Conservation (phyloP, 2,329 filamentous ascomycete species). For the Colletotrichum lini region DNA sequence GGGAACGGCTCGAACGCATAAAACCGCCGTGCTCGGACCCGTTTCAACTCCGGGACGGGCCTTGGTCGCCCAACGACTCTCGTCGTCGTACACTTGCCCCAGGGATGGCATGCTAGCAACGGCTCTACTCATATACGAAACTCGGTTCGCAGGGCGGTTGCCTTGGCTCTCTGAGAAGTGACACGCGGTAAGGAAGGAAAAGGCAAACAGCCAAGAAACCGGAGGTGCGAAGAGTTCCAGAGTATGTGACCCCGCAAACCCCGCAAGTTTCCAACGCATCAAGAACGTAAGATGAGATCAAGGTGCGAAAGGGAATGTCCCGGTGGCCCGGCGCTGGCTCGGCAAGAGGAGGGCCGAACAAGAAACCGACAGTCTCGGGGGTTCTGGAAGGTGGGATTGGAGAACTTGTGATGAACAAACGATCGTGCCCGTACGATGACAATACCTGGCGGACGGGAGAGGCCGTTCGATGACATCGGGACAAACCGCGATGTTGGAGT, state of each 20-base stretch:
- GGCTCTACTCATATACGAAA: too few species aligned
- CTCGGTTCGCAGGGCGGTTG: not conserved
- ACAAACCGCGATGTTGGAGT: conserved; percentile 16
- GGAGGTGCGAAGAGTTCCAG: not conserved
- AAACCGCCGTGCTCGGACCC: not conserved
- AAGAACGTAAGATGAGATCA: conserved; percentile 15
- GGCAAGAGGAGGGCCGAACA: not conserved
- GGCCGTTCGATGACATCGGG: conserved; percentile 7
- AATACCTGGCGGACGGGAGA: not conserved
- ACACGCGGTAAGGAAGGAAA: conserved; percentile 1
- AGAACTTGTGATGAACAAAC: not conserved
- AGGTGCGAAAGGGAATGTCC: not conserved
- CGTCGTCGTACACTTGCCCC: not conserved
- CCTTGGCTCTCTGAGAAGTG: not conserved
- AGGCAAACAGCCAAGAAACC: conserved; percentile 30
- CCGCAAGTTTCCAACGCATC: conserved; percentile 29
- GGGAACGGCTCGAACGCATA: too few species aligned
- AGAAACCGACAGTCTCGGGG: not conserved
- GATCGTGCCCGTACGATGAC: conserved; percentile 24
- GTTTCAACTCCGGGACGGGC: not conserved
- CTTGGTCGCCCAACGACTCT: not conserved
- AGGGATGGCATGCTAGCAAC: not conserved
- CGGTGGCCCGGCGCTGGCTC: conserved; percentile 19
- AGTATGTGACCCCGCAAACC: conserved; percentile 32
- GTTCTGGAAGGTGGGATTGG: not conserved